Percentiles rank a stretch among this genome's conserved stretches.
phyloP scores from a whole-genome alignment of 257 asterid species.

The Lycium ferocissimum region DNA sequence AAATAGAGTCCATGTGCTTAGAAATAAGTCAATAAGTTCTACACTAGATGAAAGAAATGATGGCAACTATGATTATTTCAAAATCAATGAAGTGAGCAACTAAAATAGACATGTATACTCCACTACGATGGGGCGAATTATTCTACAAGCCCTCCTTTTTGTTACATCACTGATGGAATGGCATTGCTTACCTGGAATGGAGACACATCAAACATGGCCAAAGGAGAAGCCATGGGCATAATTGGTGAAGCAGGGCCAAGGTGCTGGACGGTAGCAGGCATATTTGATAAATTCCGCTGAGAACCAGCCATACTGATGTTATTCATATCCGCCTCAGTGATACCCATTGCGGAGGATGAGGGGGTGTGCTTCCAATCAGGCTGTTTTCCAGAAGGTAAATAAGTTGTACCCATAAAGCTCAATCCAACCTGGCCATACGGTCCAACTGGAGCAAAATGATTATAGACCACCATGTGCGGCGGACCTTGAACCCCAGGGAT shows the following conservation, averaged over 20 bases:
- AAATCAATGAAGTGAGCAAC: background rate
- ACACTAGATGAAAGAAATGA: background rate
- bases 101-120: background rate
- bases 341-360: conserved; percentile 58
- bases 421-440: conserved; percentile 97
- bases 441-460: conserved; percentile 98
- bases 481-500: conserved; percentile 92
- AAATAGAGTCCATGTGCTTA: background rate
- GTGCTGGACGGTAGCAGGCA: conserved; percentile 71
- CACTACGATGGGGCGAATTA: background rate
- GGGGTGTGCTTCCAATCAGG: conserved; percentile 86
- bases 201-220: conserved; percentile 89
- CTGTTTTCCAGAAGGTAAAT: conserved; percentile 89
- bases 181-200: conserved; percentile 78
- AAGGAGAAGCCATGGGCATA: conserved; percentile 76
- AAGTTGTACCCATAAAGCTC: conserved; percentile 96
- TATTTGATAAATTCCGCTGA: conserved; percentile 65
- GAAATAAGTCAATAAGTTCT: background rate
- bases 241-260: conserved; percentile 91
- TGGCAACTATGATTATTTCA: background rate
- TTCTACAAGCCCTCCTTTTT: conserved; percentile 29
- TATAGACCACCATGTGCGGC: conserved; percentile 96
- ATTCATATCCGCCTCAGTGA: conserved; percentile 68
- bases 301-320: conserved; percentile 53
- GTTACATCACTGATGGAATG: background rate